A percentile compares a stretch with the other conserved stretches of the same genome.
Conservation (phyloP, 192 early-diverging fungal species). For the Cetraspora pellucida region DNA sequence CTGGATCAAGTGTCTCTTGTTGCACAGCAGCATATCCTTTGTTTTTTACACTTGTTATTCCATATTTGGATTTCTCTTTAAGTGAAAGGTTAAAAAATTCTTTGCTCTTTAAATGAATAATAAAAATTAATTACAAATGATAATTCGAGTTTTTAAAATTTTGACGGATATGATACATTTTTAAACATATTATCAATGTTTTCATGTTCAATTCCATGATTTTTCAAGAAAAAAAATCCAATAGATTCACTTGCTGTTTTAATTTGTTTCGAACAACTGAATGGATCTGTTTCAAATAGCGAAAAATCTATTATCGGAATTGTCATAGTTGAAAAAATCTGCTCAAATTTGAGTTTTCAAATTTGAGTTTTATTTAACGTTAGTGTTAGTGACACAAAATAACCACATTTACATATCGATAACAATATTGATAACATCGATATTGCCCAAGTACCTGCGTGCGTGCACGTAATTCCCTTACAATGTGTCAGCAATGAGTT, state of each 20-base stretch:
- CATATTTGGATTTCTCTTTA: constrained; percentile 45
- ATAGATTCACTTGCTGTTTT: constrained; percentile 51
- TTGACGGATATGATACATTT: constrained; percentile 35
- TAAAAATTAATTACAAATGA: neutral
- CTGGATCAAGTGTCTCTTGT: constrained; percentile 58
- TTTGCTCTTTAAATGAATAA: constrained; percentile 41
- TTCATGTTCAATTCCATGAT: constrained; percentile 57
- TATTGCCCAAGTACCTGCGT: too few relatives aligned
- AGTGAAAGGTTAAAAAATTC: constrained; percentile 55
- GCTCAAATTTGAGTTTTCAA: too few relatives aligned
- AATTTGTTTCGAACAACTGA: constrained; percentile 50
- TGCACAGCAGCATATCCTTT: constrained; percentile 56
- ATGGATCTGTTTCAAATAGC: constrained; percentile 46
- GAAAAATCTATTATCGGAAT: constrained; percentile 70
- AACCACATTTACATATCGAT: too few relatives aligned
- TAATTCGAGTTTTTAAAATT: neutral
- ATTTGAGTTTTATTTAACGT: too few relatives aligned
- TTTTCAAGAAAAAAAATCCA: constrained; percentile 65
- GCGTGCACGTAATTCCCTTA: too few relatives aligned
- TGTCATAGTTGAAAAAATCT: neutral
- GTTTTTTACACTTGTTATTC: constrained; percentile 49
- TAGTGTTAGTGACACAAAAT: too few relatives aligned
- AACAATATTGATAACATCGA: too few relatives aligned
- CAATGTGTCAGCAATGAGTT: too few relatives aligned
- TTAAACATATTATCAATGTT: constrained; percentile 59